These are phyloP conservation scores for Fusarium nematophilum DNA, from an alignment of 2,329 filamentous ascomycete genomes.

Conservation along the genomic window DNA sequence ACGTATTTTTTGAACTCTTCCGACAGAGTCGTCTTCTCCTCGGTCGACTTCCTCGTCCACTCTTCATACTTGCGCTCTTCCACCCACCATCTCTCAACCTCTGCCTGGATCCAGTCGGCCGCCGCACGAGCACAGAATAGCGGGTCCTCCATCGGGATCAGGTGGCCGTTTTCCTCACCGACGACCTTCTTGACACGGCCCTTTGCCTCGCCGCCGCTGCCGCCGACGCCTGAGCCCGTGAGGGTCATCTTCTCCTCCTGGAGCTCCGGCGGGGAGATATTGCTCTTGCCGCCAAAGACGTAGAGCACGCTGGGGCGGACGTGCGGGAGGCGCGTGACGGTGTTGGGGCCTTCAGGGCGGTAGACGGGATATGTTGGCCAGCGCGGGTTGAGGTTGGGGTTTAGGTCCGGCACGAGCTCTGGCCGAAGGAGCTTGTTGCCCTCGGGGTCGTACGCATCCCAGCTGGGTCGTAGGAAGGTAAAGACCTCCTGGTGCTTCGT, in stretches of 20 bases:
- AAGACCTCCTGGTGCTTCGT: slow-evolving; percentile 85
- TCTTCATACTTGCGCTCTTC: slow-evolving; percentile 67
- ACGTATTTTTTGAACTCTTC: slow-evolving; percentile 68
- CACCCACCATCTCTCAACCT: slow-evolving; percentile 66
- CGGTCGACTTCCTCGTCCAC: slow-evolving; percentile 62
- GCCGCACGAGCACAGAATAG: slow-evolving; percentile 71
- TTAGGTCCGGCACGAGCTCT: slow-evolving; percentile 58
- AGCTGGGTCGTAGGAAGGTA: slow-evolving; percentile 76
- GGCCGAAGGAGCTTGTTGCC: slow-evolving; percentile 54
- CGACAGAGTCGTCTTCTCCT: slow-evolving; percentile 64
- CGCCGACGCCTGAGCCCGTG: slow-evolving; percentile 75
- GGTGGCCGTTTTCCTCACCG: slow-evolving; percentile 76
- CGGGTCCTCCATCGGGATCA: slow-evolving; percentile 86
- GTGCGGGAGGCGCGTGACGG: slow-evolving; percentile 66
- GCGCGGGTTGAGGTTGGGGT: slow-evolving; percentile 51
- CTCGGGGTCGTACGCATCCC: slow-evolving; percentile 53
- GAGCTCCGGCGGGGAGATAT: slow-evolving; percentile 63
- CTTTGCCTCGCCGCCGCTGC: slow-evolving; percentile 71
- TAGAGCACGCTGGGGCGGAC: slow-evolving; percentile 76
- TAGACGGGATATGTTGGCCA: slow-evolving; percentile 69
- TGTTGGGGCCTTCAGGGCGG: slow-evolving; percentile 69
- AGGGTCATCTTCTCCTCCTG: slow-evolving; percentile 68
- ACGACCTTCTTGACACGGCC: slow-evolving; percentile 76
- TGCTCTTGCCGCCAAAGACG: slow-evolving; percentile 72
- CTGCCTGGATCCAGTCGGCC: slow-evolving; percentile 66